phyloP scores from a whole-genome alignment of 73 alveolate genomes.

The Stentor roeselii region DNA sequence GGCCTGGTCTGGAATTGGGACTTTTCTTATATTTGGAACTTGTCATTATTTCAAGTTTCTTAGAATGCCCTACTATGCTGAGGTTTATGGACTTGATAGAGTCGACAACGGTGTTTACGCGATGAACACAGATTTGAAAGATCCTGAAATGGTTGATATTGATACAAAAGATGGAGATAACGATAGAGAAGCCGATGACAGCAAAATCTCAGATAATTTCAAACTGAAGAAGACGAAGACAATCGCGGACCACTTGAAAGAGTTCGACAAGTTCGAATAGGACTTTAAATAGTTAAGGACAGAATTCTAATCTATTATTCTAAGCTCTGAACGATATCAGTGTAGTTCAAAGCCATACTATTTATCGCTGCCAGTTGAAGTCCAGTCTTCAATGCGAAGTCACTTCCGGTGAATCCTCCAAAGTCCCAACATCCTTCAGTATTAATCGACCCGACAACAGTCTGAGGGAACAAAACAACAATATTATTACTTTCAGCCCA shows the following conservation, averaged over 20 bases:
- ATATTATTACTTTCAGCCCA: slow-evolving; percentile 55
- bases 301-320: too few relatives aligned
- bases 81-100: slow-evolving; percentile 39
- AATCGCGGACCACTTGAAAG: background rate
- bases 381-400: slow-evolving; percentile 36
- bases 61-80: slow-evolving; percentile 48
- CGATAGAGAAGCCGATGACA: background rate
- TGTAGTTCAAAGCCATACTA: slow-evolving; percentile 14
- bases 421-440: slow-evolving; percentile 60
- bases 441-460: background rate
- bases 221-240: background rate
- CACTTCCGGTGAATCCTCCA: slow-evolving; percentile 45
- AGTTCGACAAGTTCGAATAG: background rate
- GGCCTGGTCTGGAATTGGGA: slow-evolving; percentile 26
- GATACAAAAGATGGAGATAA: too few relatives aligned
- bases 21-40: slow-evolving; percentile 19
- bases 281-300: background rate
- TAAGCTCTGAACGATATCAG: too few relatives aligned
- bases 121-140: background rate
- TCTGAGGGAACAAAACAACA: slow-evolving; percentile 49
- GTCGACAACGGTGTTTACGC: slow-evolving; percentile 37
- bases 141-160: background rate
- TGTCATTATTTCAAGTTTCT: slow-evolving; percentile 30
- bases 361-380: slow-evolving; percentile 33
- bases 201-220: background rate